Percentiles rank a stretch among this genome's conserved stretches.
These are phyloP conservation scores for Schizosaccharomyces osmophilus DNA, from an alignment of 805 yeast genomes.

Conservation along the genomic window DNA sequence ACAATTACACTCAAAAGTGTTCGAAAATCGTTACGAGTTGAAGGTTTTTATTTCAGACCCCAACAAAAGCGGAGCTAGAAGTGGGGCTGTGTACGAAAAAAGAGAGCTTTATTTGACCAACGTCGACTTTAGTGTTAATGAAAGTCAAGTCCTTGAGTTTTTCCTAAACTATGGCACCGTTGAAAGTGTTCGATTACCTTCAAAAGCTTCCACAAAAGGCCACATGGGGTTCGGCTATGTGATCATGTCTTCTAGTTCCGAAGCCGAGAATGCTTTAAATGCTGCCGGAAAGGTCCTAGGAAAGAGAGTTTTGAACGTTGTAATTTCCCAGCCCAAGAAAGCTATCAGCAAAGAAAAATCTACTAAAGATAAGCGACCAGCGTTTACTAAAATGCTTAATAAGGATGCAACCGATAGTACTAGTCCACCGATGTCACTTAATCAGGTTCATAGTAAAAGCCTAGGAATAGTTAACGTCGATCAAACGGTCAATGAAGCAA, in stretches of 20 bases:
- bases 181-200: constrained; percentile 27
- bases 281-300: not conserved
- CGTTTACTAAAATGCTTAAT: not conserved
- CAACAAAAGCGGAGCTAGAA: constrained; percentile 16
- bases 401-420: not conserved
- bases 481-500: constrained; percentile 18
- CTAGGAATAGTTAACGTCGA: constrained; percentile 13
- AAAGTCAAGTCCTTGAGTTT: constrained; percentile 16
- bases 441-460: not conserved
- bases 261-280: constrained; percentile 21
- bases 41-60: constrained; percentile 44
- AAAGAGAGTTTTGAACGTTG: not conserved
- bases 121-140: constrained; percentile 24
- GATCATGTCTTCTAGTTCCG: constrained; percentile 20
- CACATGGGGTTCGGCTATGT: constrained; percentile 40
- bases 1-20: constrained; percentile 17
- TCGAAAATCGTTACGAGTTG: constrained; percentile 14
- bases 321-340: not conserved
- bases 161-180: constrained; percentile 30
- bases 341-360: not conserved
- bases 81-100: constrained; percentile 27
- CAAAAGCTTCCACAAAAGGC: constrained; percentile 10
- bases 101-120: constrained; percentile 34
- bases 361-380: not conserved
- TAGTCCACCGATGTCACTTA: not conserved